Evolutionary conservation across 306 rosid genomes (phyloP), one percentile per base, ranked within the genome.

Genomic region (Fragaria vesca): DNA sequence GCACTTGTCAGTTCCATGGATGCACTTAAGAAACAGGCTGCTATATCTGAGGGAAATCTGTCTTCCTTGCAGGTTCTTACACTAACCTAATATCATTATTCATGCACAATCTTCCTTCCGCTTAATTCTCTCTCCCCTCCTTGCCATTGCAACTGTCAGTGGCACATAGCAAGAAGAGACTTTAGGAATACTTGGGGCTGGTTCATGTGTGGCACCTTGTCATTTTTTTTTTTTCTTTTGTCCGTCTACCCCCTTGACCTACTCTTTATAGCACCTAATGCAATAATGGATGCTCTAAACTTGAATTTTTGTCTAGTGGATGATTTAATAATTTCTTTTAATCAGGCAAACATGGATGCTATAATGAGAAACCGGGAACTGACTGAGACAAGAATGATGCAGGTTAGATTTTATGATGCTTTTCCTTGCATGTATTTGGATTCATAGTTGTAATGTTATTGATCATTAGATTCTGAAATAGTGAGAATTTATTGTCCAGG

Each of bases 371-470:
- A 87, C 74, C 87, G 98, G 74, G 99, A 95, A 81, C 88, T 95
- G 66, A 73, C 98, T 0, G 99, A 95, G 80, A 95, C 99, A 71
- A 88, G 99, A 89, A 95, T 95, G 99, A 91, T 95, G 99, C 99
- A 95, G 91, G 99, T 90, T 71, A 78, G 80, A 45, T 17, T 10
- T 40, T 80, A 68, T 82, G 63, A 55, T 69, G 83, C 74, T 83
- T 6, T 6, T 69, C 57, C 21, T 71, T 52, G 40, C 85, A 57
- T 82, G 72, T 85, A 76, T 63, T 55, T 75, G 74, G 71, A 50
- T 12, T 48, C 28, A 4, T 80, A 54, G 57, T 62, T 57, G 28
- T 76, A 6, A 73, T 80, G 67, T 74, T 69, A 47, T 71, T 76
- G 63, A 2, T 54, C 42, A 26, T 70, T 68, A 75, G 61, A 76